Evolutionary conservation across 2,329 filamentous ascomycete genomes (phyloP).

Genomic region (Botrytis squamosa): DNA sequence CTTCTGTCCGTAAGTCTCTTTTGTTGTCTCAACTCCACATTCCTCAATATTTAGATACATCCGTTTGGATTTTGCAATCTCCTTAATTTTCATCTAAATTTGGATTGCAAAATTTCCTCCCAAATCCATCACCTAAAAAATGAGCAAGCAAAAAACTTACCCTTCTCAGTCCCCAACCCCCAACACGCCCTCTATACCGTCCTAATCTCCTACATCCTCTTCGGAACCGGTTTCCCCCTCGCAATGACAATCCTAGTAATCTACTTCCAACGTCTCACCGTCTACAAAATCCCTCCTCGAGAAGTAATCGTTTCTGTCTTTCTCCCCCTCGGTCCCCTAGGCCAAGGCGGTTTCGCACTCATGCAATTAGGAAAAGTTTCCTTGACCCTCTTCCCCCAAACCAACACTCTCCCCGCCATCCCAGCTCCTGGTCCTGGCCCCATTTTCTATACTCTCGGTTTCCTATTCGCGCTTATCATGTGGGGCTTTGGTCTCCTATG

Average conservation of each 20-base stretch:
- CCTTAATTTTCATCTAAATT: background rate
- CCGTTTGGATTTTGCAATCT: background rate
- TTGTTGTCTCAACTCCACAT: background rate
- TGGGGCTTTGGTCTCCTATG: slow-evolving; percentile 57
- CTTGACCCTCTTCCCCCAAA: slow-evolving; percentile 43
- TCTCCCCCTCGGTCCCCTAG: slow-evolving; percentile 64
- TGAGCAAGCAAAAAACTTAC: background rate
- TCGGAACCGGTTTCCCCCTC: slow-evolving; percentile 62
- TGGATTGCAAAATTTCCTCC: too few species aligned
- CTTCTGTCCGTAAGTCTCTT: slow-evolving; percentile 44
- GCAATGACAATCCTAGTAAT: slow-evolving; percentile 63
- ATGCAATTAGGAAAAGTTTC: slow-evolving; percentile 47
- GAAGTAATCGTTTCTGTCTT: slow-evolving; percentile 69
- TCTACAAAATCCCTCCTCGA: slow-evolving; percentile 64
- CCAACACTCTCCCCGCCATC: slow-evolving; percentile 33
- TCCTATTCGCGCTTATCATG: slow-evolving; percentile 52
- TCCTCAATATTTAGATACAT: background rate
- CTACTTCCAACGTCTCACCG: slow-evolving; percentile 66
- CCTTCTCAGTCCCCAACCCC: slow-evolving; percentile 46
- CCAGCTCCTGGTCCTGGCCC: slow-evolving; percentile 52
- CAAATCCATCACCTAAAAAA: background rate
- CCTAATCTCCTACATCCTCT: slow-evolving; percentile 65
- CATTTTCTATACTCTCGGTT: slow-evolving; percentile 58
- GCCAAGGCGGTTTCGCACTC: slow-evolving; percentile 61
- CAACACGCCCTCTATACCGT: slow-evolving; percentile 60